Evolutionary conservation across 2,329 filamentous ascomycete species (phyloP), one percentile per base, ranked within the genome.

Genomic region (Trichoderma oligosporum): DNA sequence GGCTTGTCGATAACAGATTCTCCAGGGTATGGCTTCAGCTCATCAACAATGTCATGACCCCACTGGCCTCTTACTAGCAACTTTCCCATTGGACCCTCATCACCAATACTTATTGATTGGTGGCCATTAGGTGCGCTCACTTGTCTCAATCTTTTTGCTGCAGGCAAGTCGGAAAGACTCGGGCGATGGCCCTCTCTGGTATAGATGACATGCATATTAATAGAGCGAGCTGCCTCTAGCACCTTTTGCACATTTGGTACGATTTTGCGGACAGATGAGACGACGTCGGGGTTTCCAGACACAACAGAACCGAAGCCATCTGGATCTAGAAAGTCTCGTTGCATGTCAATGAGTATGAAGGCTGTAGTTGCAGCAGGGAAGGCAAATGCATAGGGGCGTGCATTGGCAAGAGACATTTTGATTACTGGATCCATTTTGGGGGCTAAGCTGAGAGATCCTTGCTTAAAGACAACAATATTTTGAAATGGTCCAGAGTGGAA

Each of bases 161-260:
- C 51, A 0, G 51, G 20, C 6, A 54, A 7, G 8, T 54, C 51
- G 14, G 39, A 27, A 12, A 54, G 39, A 5, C 24, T 36, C 11
- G 39, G 7, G 14, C 42, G 51, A 33, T 54, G 29, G n/a, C 51
- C 51, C 22, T 54, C 51, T 7, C 51, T 24, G 4, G 51, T 54
- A 16, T 45, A 54, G 27, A 54, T 45, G 6, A 45, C 16, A 45
- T 54, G 39, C 39, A 54, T 20, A 7, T 39, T 39, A 7, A 54
- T 7, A 2, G 39, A 36, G 14, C 51, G 51, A 18, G 39, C 51
- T 4, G 39, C 39, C 12, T 36, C 29, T 1, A 54, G 16, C 11
- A 14, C 39, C 22, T n/a, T 18, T 29, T 27, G 29, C 3, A 54
- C 9, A 2, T 29, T 29, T 9, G 39, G 51, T 2, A 54, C 39